Evolutionary conservation across 352 stramenopile genomes (phyloP).

Genomic region (Pythium myriotylum): DNA sequence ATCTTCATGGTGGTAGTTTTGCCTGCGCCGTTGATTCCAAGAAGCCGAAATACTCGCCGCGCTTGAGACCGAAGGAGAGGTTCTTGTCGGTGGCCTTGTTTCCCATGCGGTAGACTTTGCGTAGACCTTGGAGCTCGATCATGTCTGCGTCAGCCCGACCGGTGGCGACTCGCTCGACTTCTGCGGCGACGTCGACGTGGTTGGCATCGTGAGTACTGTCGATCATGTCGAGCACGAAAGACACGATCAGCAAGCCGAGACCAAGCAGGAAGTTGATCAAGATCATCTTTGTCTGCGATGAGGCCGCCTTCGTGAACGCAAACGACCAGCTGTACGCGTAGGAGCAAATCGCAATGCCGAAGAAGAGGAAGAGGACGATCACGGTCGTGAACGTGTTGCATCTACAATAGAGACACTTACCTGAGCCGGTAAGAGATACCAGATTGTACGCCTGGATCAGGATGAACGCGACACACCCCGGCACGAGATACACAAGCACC

Average conservation of each 20-base stretch:
- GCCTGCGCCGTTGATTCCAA: conserved; percentile 60
- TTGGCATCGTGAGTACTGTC: conserved; percentile 36
- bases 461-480: conserved; percentile 26
- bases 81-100: conserved; percentile 58
- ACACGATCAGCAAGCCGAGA: conserved; percentile 48
- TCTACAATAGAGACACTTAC: conserved; percentile 30
- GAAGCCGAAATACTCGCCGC: conserved; percentile 86
- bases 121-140: conserved; percentile 32
- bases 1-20: conserved; percentile 57
- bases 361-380: conserved; percentile 46
- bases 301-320: conserved; percentile 38
- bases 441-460: conserved; percentile 45
- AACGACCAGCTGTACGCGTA: conserved; percentile 47
- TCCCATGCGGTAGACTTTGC: conserved; percentile 49
- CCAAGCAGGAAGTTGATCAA: conserved; percentile 52
- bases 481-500: conserved; percentile 59
- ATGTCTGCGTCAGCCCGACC: conserved; percentile 20
- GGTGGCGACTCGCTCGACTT: conserved; percentile 15
- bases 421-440: conserved; percentile 31
- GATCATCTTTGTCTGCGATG: conserved; percentile 46
- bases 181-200: conserved; percentile 24
- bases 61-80: conserved; percentile 60
- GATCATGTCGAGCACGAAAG: conserved; percentile 47
- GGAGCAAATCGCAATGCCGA: conserved; percentile 39
- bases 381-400: conserved; percentile 29